phyloP scores from a whole-genome alignment of 768 basidiomycete genomes.

The Pisolithus marmoratus region DNA sequence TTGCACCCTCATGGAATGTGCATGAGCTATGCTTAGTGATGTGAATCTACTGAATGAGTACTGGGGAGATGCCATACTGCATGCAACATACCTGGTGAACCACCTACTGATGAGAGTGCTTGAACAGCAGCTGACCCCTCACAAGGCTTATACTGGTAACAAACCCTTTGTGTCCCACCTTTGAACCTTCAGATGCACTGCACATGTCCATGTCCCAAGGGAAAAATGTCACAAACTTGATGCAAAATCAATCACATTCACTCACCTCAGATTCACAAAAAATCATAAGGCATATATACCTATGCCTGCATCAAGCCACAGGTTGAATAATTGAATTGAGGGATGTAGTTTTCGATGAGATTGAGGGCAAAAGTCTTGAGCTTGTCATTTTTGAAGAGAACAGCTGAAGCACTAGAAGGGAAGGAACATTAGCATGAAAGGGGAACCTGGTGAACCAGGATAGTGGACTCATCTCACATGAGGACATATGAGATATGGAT shows the following conservation, averaged over 20 bases:
- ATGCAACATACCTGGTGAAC: not conserved
- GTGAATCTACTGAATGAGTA: not conserved
- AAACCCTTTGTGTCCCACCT: conserved; percentile 17
- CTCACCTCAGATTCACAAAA: not conserved
- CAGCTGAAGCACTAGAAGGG: too few relatives aligned
- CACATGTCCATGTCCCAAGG: conserved; percentile 20
- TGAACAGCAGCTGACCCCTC: too few relatives aligned
- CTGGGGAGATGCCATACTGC: conserved; percentile 2
- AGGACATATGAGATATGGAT: not conserved
- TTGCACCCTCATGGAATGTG: too few relatives aligned
- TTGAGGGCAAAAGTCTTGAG: not conserved
- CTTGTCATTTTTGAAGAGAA: not conserved
- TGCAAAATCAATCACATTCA: not conserved
- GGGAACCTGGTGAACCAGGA: too few relatives aligned
- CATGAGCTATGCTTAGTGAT: not conserved
- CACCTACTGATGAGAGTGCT: conserved; percentile 4
- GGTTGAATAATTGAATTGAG: too few relatives aligned
- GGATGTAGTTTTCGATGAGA: too few relatives aligned
- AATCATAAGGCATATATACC: not conserved
- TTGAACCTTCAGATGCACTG: conserved; percentile 19
- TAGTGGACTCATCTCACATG: not conserved
- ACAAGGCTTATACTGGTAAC: conserved; percentile 12
- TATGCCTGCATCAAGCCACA: too few relatives aligned
- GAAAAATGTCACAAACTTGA: conserved; percentile 6
- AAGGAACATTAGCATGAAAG: too few relatives aligned